Base-by-base conservation (phyloP, 1,284 basidiomycete genomes). In the Fistulinella staudtii region DNA sequence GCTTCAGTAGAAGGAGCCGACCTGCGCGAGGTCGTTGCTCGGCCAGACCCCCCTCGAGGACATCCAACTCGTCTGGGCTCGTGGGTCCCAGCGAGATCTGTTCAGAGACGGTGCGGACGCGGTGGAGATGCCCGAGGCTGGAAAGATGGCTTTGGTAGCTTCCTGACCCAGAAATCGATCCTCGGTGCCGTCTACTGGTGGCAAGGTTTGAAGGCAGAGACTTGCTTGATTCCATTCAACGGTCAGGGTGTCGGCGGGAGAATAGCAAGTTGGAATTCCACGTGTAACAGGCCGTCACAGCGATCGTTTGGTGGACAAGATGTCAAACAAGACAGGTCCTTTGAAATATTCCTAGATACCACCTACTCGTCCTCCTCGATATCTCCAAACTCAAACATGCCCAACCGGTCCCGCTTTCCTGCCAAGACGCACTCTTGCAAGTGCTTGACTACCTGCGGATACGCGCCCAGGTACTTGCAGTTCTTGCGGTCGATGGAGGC, bases 311-410 rank as follows among this genome's bases (percentile, higher is more conserved):
- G 24, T 11, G 24, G 24, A 25, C 11, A 11, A 25, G 6, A 11
- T 11, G 11, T 25, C 24, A 25, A 25, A 25, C 6, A 11, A 25
- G 7, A 11, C 24, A 25, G 24, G 11, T 25, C 24, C 11, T 7
- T 11, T 7, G 24, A 25, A 25, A 25, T 6, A 25, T 25, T 25
- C 24, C 24, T n/a, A 25, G 24, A 25, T 25, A 25, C 45, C 53
- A 23, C 31, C 22, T 27, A 38, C 37, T 48, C 58, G 43, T 89
- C 85, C 60, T 89, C 85, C 57, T 87, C 87, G 14, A 89, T 74
- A 61, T 89, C 86, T 18, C 87, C 87, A 57, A 86, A 89, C 72
- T 93, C 91, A 58, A 92, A 93, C 79, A 91, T 91, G 34, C 90
- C 90, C 40, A 78, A 67, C 24, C 90, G 78, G 50, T 85, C 82